Conservation (phyloP, 73 alveolate genomes). For the Breviolum minutum region DNA sequence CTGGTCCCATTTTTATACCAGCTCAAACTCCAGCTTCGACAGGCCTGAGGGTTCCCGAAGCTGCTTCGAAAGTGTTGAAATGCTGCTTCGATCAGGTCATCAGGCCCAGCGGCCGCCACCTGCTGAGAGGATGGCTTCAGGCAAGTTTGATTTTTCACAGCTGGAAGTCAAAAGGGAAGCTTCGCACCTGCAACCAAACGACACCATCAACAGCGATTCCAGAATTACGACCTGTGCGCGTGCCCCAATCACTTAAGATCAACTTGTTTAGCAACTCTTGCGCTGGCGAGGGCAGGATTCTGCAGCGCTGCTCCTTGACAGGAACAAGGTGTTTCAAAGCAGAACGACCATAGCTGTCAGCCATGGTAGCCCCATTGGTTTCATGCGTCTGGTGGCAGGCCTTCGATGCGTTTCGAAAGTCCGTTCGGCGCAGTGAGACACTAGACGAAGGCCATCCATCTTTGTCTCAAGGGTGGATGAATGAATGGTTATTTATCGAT, state of each 20-base stretch:
- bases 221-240: no score
- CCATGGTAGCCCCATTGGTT: no score
- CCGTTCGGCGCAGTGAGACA: slow-evolving; percentile 77
- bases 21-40: background rate
- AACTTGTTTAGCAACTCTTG: no score
- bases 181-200: background rate
- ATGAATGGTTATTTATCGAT: background rate
- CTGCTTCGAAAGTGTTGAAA: background rate
- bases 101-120: background rate
- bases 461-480: background rate
- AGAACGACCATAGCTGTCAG: background rate
- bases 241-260: no score
- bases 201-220: no score
- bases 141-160: background rate
- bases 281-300: slow-evolving; percentile 32
- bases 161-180: no score
- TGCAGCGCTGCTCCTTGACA: slow-evolving; percentile 64
- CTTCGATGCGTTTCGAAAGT: slow-evolving; percentile 86
- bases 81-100: background rate
- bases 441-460: slow-evolving; percentile 34
- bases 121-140: background rate
- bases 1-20: slow-evolving; percentile 48
- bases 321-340: slow-evolving; percentile 40
- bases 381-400: background rate
- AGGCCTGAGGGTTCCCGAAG: background rate